These are phyloP conservation scores for Scolecobasidium constrictum DNA, from an alignment of 2,329 filamentous ascomycete species.

Conservation along the genomic window DNA sequence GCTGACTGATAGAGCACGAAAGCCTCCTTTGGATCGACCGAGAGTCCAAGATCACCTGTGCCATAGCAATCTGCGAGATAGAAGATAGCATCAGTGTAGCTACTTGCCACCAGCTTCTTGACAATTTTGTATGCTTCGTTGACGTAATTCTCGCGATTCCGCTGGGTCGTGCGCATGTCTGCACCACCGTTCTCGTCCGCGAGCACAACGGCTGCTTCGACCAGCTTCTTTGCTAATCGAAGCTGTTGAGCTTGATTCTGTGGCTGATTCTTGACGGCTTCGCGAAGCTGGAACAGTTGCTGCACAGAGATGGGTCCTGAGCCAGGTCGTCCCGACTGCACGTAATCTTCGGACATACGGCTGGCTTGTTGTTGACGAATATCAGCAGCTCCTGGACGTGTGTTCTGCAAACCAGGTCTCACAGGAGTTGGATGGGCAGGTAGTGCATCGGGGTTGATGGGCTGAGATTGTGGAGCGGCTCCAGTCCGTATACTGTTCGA, in stretches of 20 bases:
- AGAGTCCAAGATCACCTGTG: conserved; percentile 64
- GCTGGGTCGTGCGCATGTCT: conserved; percentile 51
- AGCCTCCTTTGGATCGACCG: conserved; percentile 80
- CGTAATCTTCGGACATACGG: neutral
- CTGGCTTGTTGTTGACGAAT: conserved; percentile 6
- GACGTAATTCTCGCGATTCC: conserved; percentile 70
- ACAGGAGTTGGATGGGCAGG: conserved; percentile 36
- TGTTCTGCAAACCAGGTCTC: conserved; percentile 33
- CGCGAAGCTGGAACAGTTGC: conserved; percentile 66
- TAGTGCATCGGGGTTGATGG: conserved; percentile 9
- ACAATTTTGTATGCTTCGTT: conserved; percentile 81
- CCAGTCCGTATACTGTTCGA: neutral
- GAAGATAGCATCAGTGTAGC: conserved; percentile 84
- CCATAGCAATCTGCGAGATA: conserved; percentile 84
- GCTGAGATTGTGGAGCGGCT: neutral
- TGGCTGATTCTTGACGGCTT: conserved; percentile 58
- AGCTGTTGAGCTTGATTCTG: conserved; percentile 63
- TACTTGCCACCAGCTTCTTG: conserved; percentile 68
- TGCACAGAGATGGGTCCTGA: conserved; percentile 58
- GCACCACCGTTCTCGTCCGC: conserved; percentile 64
- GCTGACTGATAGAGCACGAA: conserved; percentile 90
- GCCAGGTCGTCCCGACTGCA: conserved; percentile 14
- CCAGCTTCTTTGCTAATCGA: conserved; percentile 66
- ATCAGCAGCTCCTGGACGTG: conserved; percentile 10
- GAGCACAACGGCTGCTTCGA: conserved; percentile 73